A percentile compares a stretch with the other conserved stretches of the same genome.
Conservation (phyloP, 1,284 basidiomycete genomes). For the Ustilago cynodontis region DNA sequence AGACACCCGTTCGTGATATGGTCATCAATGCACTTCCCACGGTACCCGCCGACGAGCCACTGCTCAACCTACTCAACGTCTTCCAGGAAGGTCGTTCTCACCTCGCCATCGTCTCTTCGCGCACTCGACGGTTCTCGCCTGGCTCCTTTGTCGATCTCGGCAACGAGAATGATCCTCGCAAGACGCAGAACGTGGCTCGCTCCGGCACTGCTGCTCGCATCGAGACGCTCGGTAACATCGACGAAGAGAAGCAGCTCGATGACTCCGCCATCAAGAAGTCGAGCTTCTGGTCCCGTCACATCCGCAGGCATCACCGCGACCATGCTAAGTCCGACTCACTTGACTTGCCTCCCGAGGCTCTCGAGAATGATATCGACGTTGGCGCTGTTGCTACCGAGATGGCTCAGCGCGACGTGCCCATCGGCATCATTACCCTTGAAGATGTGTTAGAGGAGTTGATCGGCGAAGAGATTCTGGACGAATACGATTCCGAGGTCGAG, state of each 20-base stretch:
- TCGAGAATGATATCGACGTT: constrained; percentile 75
- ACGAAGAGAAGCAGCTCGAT: constrained; percentile 60
- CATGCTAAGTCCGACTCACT: constrained; percentile 68
- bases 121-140: constrained; percentile 46
- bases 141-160: constrained; percentile 66
- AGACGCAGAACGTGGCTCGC: constrained; percentile 27
- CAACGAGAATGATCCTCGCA: constrained; percentile 39
- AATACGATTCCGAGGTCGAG: constrained; percentile 65
- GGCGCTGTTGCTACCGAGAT: constrained; percentile 47
- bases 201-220: constrained; percentile 44
- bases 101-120: constrained; percentile 83
- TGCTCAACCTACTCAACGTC: constrained; percentile 86
- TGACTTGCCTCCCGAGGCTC: constrained; percentile 71
- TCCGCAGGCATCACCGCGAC: constrained; percentile 80
- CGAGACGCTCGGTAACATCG: constrained; percentile 53
- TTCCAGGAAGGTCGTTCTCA: constrained; percentile 92
- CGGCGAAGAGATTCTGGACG: constrained; percentile 67
- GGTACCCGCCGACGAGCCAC: constrained; percentile 85
- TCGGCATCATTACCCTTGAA: constrained; percentile 92
- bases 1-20: constrained; percentile 66
- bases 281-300: constrained; percentile 73
- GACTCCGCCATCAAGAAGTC: constrained; percentile 65
- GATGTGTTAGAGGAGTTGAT: constrained; percentile 82
- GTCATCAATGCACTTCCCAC: constrained; percentile 81
- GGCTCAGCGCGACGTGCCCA: constrained; percentile 72